Conservation (phyloP, 768 basidiomycete genomes). For the Amanita rubescens region DNA sequence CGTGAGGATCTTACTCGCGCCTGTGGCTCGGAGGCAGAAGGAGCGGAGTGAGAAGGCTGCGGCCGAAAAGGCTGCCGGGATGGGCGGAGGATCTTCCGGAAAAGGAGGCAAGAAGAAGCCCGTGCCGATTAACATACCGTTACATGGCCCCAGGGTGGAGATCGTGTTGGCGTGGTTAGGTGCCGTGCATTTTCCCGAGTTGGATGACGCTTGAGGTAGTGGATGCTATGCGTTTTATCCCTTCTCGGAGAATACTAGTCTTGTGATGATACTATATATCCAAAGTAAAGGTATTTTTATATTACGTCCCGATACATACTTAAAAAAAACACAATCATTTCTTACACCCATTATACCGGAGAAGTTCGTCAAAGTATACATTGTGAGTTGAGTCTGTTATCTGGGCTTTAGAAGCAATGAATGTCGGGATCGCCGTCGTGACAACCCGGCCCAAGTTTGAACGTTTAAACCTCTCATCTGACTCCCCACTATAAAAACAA, state of each 20-base stretch:
- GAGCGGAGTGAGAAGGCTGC: slow-evolving; percentile 47
- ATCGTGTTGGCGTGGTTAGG: slow-evolving; percentile 80
- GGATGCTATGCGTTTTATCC: too few species aligned
- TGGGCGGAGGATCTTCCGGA: slow-evolving; percentile 4
- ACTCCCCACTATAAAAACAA: too few species aligned
- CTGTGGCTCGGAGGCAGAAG: slow-evolving; percentile 56
- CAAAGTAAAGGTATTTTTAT: background rate
- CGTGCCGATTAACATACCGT: slow-evolving; percentile 67
- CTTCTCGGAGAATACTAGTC: background rate
- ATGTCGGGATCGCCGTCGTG: too few species aligned
- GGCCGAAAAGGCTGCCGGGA: too few species aligned
- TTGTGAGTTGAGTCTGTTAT: too few species aligned
- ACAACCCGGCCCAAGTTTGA: too few species aligned
- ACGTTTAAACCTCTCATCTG: too few species aligned
- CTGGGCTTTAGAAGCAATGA: too few species aligned
- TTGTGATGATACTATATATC: background rate
- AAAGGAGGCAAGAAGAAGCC: slow-evolving; percentile 39
- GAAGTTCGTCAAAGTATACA: too few species aligned
- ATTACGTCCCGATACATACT: background rate
- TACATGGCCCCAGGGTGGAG: slow-evolving; percentile 84
- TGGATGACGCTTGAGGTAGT: slow-evolving; percentile 39
- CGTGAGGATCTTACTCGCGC: slow-evolving; percentile 65
- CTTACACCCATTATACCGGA: too few species aligned
- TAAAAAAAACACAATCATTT: background rate
- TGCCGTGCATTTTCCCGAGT: slow-evolving; percentile 69